These are phyloP conservation scores for Colletotrichum aenigma DNA, from an alignment of 2,329 filamentous ascomycete genomes.

Conservation along the genomic window DNA sequence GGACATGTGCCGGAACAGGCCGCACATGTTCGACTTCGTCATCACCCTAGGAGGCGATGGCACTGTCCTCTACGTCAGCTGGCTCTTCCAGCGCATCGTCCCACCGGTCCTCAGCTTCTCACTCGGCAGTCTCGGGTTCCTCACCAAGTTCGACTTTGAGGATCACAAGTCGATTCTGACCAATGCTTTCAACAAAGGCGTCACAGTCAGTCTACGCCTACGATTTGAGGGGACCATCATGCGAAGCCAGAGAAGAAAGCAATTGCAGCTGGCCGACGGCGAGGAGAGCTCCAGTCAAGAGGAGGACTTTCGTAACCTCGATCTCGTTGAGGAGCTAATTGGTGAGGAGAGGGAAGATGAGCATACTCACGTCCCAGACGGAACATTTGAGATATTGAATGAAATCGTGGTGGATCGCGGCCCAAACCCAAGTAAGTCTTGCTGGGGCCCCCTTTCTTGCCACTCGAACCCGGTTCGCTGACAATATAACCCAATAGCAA, in stretches of 20 bases:
- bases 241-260: slow-evolving; percentile 67
- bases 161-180: slow-evolving; percentile 72
- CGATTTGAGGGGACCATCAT: slow-evolving; percentile 95
- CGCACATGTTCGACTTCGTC: slow-evolving; percentile 92
- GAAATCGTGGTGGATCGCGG: slow-evolving; percentile 96
- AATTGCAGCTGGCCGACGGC: slow-evolving; percentile 26
- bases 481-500: slow-evolving; percentile 55
- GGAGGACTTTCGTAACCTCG: slow-evolving; percentile 50
- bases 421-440: slow-evolving; percentile 80
- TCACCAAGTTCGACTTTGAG: slow-evolving; percentile 95
- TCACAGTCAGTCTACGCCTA: slow-evolving; percentile 85
- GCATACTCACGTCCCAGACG: slow-evolving; percentile 83
- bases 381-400: slow-evolving; percentile 89
- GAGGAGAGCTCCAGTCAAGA: slow-evolving; percentile 31
- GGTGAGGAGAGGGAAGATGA: slow-evolving; percentile 85
- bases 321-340: slow-evolving; percentile 88
- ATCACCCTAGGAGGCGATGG: slow-evolving; percentile 93
- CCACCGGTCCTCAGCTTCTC: slow-evolving; percentile 93
- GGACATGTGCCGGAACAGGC: slow-evolving; percentile 75
- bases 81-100: slow-evolving; percentile 95
- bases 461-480: not conserved
- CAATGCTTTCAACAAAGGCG: slow-evolving; percentile 78
- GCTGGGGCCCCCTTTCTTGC: not conserved
- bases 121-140: slow-evolving; percentile 88
- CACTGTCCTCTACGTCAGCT: slow-evolving; percentile 95